Base-by-base conservation (phyloP, 1,139 yeast genomes). In the Candida freyschussii region DNA sequence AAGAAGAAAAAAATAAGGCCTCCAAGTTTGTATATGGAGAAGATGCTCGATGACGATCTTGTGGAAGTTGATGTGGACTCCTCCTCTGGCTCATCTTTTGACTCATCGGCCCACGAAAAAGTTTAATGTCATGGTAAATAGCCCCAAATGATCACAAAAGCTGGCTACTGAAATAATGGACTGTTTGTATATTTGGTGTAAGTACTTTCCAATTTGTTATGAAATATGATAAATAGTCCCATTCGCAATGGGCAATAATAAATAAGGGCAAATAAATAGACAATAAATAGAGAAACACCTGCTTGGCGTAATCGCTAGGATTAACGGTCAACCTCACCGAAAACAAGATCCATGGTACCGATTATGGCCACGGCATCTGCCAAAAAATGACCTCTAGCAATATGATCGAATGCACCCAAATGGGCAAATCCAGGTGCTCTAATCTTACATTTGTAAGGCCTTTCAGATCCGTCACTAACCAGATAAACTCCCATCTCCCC, bases 391-490 rank as follows among this genome's bases (percentile, higher is more conserved):
- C 91, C 89, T 62, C 93, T 78, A 23, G 91, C 69, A 51, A 84
- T 78, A 57, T 80, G 87, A 60, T 85, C 95, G 50, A 84, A 82
- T 17, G 91, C 95, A 49, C 83, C 93, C 59, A 85, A 69, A 61
- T 83, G 93, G 24, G 95, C 89, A 59, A 85, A 85, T 30, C 95
- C 95, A 33, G 95, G 95, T 14, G 95, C 89, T 66, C 95, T 78
- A 53, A 85, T 85, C 69, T 84, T 85, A 69, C 95, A 84, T 65
- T 89, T 75, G 67, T 85, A 85, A 25, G 95, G 95, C 62, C 94
- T 75, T 66, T 85, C 95, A 39, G 82, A 65, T 36, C 95, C 95
- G 60, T 85, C 95, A 46, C 89, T 77, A 39, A 85, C 95, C 35
- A 85, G 81, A 55, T 80, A 85, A 37, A 84, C 94, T 41, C 83